These are phyloP conservation scores for Malus fusca DNA, from an alignment of 306 rosid genomes.

Conservation along the genomic window DNA sequence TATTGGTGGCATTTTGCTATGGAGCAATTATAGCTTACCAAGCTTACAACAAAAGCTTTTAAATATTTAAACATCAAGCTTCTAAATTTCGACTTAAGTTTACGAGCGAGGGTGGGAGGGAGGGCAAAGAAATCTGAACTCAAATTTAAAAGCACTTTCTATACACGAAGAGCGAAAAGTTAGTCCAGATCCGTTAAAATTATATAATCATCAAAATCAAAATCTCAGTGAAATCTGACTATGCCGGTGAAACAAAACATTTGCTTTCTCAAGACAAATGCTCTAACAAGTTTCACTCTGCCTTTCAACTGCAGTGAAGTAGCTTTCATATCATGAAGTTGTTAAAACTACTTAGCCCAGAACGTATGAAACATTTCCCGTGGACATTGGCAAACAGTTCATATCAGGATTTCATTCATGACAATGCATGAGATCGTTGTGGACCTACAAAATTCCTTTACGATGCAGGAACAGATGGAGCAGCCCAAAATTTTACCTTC, in stretches of 20 bases:
- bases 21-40: not conserved
- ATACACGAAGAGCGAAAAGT: not conserved
- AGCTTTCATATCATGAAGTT: not conserved
- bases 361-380: not conserved
- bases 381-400: not conserved
- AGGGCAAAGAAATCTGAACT: not conserved
- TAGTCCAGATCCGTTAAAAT: not conserved
- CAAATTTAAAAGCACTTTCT: not conserved
- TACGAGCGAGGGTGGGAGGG: no score
- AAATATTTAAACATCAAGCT: not conserved
- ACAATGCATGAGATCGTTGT: not conserved
- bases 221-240: not conserved
- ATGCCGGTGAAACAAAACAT: not conserved
- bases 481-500: conserved; percentile 93
- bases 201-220: not conserved
- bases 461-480: conserved; percentile 44
- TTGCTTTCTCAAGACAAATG: not conserved
- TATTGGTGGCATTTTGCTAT: not conserved
- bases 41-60: not conserved
- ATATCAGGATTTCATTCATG: conserved; percentile 6
- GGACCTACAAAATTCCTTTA: conserved; percentile 14
- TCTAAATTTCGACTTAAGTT: not conserved
- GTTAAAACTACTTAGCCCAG: not conserved
- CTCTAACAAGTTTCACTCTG: not conserved
- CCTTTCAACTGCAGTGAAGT: not conserved